phyloP scores from a whole-genome alignment of 1,284 basidiomycete genomes.

The Heterobasidion occidentale region DNA sequence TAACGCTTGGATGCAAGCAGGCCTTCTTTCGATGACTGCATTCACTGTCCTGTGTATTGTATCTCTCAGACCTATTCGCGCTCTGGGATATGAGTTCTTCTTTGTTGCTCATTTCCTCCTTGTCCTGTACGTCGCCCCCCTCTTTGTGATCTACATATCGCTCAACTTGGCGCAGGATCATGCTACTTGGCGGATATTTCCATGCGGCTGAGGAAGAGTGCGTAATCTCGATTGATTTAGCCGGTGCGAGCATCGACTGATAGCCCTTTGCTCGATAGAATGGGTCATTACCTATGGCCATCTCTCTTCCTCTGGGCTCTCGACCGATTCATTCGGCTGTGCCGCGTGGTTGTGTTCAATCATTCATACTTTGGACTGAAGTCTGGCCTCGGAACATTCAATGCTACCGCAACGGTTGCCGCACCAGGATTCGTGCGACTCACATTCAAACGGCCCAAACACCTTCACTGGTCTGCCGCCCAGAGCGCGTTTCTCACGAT shows the following conservation, averaged over 20 bases:
- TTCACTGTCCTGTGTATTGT: conserved; percentile 15
- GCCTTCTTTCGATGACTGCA: conserved; percentile 11
- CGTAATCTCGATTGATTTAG: conserved; percentile 3
- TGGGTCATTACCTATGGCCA: conserved; percentile 41
- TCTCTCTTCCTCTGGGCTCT: conserved; percentile 57
- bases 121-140: conserved; percentile 13
- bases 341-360: conserved; percentile 47
- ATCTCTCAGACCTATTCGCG: conserved; percentile 16
- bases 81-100: conserved; percentile 18
- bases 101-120: conserved; percentile 17
- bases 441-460: conserved; percentile 31
- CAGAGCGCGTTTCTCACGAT: conserved; percentile 43
- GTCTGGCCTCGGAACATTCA: conserved; percentile 18
- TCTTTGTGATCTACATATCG: background rate
- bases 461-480: conserved; percentile 39
- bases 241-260: background rate
- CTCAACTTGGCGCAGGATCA: conserved; percentile 9
- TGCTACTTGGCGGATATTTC: conserved; percentile 18
- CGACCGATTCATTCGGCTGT: conserved; percentile 46
- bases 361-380: conserved; percentile 29
- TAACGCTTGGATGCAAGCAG: conserved; percentile 2
- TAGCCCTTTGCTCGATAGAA: conserved; percentile 8
- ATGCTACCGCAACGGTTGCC: conserved; percentile 36
- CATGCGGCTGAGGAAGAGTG: conserved; percentile 27
- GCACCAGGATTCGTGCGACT: conserved; percentile 44